These are phyloP conservation scores for Xanthoconium separans DNA, from an alignment of 1,284 basidiomycete genomes.

Conservation along the genomic window DNA sequence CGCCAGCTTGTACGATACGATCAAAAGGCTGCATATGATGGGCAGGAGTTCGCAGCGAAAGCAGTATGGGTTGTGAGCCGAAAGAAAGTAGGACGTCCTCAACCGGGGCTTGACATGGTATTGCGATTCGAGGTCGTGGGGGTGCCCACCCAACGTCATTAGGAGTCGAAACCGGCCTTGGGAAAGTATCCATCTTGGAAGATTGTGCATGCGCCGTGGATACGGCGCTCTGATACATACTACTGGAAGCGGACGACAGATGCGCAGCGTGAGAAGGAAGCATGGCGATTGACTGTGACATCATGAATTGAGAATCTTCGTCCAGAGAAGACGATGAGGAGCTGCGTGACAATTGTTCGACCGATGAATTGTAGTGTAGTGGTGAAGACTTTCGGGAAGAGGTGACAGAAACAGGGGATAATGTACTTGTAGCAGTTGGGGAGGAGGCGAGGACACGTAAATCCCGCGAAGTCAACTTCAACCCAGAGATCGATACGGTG, in stretches of 20 bases:
- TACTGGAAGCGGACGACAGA: slow-evolving; percentile 49
- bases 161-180: background rate
- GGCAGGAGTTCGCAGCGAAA: slow-evolving; percentile 52
- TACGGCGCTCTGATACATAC: slow-evolving; percentile 75
- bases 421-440: slow-evolving; percentile 17
- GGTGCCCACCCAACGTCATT: slow-evolving; percentile 1
- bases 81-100: slow-evolving; percentile 57
- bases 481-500: slow-evolving; percentile 50
- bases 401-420: slow-evolving; percentile 21
- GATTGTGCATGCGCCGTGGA: slow-evolving; percentile 38
- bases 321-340: slow-evolving; percentile 53
- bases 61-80: slow-evolving; percentile 52
- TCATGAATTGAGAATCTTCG: slow-evolving; percentile 61
- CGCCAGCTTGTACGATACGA: background rate
- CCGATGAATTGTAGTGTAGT: slow-evolving; percentile 33
- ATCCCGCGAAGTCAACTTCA: slow-evolving; percentile 45
- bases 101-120: slow-evolving; percentile 9
- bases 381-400: slow-evolving; percentile 20
- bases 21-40: slow-evolving; percentile 9
- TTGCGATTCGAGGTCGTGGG: slow-evolving; percentile 6
- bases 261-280: slow-evolving; percentile 49
- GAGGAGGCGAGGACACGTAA: slow-evolving; percentile 32
- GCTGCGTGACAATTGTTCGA: slow-evolving; percentile 37
- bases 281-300: slow-evolving; percentile 73
- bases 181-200: background rate